Conservation (phyloP, 2,329 filamentous ascomycete genomes). For the Periconia sp. region DNA sequence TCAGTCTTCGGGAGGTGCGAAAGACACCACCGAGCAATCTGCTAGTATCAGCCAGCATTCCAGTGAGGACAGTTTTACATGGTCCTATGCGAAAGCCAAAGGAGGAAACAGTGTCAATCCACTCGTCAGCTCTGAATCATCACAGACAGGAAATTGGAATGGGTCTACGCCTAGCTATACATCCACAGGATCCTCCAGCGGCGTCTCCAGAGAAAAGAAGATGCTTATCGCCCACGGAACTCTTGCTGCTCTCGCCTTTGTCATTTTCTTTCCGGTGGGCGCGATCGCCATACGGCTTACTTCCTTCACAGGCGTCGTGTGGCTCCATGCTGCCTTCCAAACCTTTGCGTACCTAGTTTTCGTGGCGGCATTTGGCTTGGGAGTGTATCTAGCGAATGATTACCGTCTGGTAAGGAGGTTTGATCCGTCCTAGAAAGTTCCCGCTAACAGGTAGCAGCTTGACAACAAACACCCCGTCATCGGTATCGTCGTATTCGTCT, state of each 20-base stretch:
- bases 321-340: constrained; percentile 56
- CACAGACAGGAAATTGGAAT: constrained; percentile 22
- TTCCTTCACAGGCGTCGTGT: constrained; percentile 51
- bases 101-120: constrained; percentile 57
- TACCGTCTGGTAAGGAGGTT: constrained; percentile 35
- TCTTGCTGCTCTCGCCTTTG: constrained; percentile 52
- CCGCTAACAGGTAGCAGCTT: constrained; percentile 31
- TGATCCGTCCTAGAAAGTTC: neutral
- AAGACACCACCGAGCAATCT: constrained; percentile 54
- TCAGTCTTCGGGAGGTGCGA: constrained; percentile 51
- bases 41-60: constrained; percentile 56
- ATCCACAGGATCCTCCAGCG: neutral
- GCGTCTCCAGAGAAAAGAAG: constrained; percentile 19
- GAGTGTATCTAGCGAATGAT: constrained; percentile 55
- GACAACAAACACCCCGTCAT: constrained; percentile 58
- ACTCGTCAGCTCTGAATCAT: constrained; percentile 38
- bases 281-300: constrained; percentile 51
- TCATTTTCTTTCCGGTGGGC: constrained; percentile 53
- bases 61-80: constrained; percentile 47
- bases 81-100: constrained; percentile 57
- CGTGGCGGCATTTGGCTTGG: constrained; percentile 58
- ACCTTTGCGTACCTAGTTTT: constrained; percentile 55
- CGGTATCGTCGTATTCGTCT: constrained; percentile 57
- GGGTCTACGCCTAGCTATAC: constrained; percentile 15
- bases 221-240: constrained; percentile 53